Percentiles rank a stretch among this genome's conserved stretches.
Conservation (phyloP, 2,329 filamentous ascomycete genomes). For the Ophiostoma triangulosporum region DNA sequence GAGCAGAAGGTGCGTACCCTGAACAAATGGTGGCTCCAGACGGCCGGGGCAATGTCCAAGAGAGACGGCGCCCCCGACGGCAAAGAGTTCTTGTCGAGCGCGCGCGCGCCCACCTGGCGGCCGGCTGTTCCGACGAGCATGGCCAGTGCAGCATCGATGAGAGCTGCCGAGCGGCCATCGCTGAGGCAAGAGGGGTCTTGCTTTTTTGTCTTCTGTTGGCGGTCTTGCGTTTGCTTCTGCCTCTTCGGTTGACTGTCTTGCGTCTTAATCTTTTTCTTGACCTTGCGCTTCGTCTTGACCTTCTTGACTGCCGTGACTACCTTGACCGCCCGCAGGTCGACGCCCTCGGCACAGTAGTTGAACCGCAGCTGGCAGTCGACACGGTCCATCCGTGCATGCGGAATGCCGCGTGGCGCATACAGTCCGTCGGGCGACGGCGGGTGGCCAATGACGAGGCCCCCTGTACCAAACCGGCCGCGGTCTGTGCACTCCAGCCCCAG, state of each 20-base stretch:
- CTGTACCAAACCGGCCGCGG: not conserved
- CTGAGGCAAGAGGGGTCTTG: not conserved
- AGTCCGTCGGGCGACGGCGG: conserved; percentile 9
- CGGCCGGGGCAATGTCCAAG: conserved; percentile 13
- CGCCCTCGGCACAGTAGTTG: not conserved
- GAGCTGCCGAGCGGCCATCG: not conserved
- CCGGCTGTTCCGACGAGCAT: conserved; percentile 5
- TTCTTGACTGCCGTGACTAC: not conserved
- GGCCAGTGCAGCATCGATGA: conserved; percentile 5
- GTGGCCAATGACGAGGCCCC: conserved; percentile 6
- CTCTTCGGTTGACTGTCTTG: not conserved
- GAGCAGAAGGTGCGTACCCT: conserved; percentile 1
- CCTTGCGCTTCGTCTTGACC: not conserved
- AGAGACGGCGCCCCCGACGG: conserved; percentile 3
- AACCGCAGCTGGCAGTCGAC: conserved; percentile 10
- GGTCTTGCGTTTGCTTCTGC: not conserved
- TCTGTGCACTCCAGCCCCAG: conserved; percentile 1
- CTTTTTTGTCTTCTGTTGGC: not conserved
- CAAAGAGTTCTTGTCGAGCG: not conserved
- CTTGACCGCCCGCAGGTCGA: not conserved
- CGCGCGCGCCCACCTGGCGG: conserved; percentile 1
- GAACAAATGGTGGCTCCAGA: conserved; percentile 13
- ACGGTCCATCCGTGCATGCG: conserved; percentile 8
- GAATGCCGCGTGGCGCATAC: conserved; percentile 8
- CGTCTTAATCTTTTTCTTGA: not conserved